Evolutionary conservation across 345 rosid species (phyloP), one percentile per base, ranked within the genome.

Genomic region (Hypericum perforatum): DNA sequence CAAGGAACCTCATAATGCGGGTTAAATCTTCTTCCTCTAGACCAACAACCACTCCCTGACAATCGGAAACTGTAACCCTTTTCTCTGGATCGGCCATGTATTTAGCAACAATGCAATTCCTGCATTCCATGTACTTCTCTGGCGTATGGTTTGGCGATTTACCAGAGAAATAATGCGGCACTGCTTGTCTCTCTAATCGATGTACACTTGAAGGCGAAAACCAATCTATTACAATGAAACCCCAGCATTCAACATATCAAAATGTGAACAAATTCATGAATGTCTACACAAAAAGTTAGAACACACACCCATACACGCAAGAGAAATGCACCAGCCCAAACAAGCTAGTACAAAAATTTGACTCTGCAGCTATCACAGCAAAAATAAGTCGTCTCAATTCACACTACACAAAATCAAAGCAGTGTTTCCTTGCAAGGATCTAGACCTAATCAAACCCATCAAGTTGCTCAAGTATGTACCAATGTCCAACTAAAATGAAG

Each of bases 101-200:
- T 70, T 77, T 92, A 62, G 83, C 88, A 64, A 92, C 89, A 57
- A 85, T 70, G 53, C 63, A 70, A 51, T 92, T 92, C 77, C 98
- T 83, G 64, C 85, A 88, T 49, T 92, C 89, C 79, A 83, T 85
- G 63, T 88, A 92, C 66, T 78, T 83, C 60, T 88, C 82, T 5
- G 97, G 98, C 8, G 79, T 68, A 54, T 80, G 82, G 39, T 81
- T 83, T 12, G 78, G 49, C 12, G 94, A 85, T 70, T 92, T 92
- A 43, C 97, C 98, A 60, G 95, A 83, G 80, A 92, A 92, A 71
- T 73, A 92, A 69, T 81, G 94, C 0, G 98, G 98, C 71, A 88
- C 97, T 60, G 85, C 98, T 77, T 92, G 98, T 54, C 98, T 77
- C 69, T 92, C 98, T 61, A 88, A 67, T 64, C 98, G 79, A 82